These are phyloP conservation scores for Kazachstania psychrophila DNA, from an alignment of 805 yeast species.

Conservation along the genomic window DNA sequence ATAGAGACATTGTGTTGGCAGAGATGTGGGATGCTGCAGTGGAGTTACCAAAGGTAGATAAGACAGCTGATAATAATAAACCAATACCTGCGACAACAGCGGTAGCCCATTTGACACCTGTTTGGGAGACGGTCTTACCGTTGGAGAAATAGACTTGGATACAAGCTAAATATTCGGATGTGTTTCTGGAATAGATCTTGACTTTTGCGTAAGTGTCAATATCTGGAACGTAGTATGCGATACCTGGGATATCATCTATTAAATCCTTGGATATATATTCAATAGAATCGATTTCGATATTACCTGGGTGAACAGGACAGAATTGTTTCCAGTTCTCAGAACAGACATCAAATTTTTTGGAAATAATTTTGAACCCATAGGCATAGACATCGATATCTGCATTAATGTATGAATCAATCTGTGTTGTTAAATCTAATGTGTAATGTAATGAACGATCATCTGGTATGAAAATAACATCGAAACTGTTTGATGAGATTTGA, in stretches of 20 bases:
- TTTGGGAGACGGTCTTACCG: constrained; percentile 72
- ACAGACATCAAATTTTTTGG: constrained; percentile 55
- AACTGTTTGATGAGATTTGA: constrained; percentile 60
- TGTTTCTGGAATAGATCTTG: constrained; percentile 32
- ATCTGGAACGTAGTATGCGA: constrained; percentile 81
- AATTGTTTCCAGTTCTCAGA: constrained; percentile 64
- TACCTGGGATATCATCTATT: constrained; percentile 60
- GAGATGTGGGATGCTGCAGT: constrained; percentile 83
- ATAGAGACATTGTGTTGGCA: constrained; percentile 76
- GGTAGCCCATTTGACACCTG: constrained; percentile 86
- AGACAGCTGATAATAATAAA: constrained; percentile 68
- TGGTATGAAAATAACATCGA: constrained; percentile 70
- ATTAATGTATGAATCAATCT: constrained; percentile 51
- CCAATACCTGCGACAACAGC: constrained; percentile 87
- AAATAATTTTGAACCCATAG: constrained; percentile 69
- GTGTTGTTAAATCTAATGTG: constrained; percentile 59
- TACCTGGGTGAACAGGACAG: constrained; percentile 81
- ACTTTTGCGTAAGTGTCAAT: constrained; percentile 71
- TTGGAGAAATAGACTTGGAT: constrained; percentile 66
- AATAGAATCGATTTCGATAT: constrained; percentile 64
- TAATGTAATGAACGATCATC: constrained; percentile 58
- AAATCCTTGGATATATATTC: constrained; percentile 46
- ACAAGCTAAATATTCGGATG: constrained; percentile 51
- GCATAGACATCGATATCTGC: constrained; percentile 75
- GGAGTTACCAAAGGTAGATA: constrained; percentile 78